phyloP scores from a whole-genome alignment of 1,284 basidiomycete species.

The Cryptococcus sp. region DNA sequence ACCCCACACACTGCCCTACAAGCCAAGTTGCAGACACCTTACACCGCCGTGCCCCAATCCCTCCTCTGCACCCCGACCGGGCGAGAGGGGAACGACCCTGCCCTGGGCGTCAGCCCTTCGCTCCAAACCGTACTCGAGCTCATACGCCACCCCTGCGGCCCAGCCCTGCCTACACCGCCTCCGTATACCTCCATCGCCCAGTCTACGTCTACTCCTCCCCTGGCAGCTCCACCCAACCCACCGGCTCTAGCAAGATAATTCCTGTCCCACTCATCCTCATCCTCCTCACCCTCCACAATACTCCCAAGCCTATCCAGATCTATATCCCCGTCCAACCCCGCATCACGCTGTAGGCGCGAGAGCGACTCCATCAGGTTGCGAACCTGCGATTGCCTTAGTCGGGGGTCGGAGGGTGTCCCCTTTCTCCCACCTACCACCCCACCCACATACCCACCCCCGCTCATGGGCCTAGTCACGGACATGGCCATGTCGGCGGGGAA shows the following conservation, averaged over 20 bases:
- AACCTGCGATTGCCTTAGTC: background rate
- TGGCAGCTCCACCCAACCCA: too few relatives aligned
- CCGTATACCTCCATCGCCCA: too few relatives aligned
- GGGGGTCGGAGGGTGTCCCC: background rate
- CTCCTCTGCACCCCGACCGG: too few relatives aligned
- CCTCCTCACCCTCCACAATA: background rate
- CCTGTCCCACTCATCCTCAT: background rate
- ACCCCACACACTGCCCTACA: too few relatives aligned
- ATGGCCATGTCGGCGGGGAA: background rate
- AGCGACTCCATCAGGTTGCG: background rate
- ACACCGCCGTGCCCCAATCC: too few relatives aligned
- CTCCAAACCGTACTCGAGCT: background rate
- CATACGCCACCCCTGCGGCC: background rate
- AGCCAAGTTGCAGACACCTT: too few relatives aligned
- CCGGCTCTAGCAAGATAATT: too few relatives aligned
- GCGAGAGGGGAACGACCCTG: background rate
- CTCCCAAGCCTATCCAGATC: background rate
- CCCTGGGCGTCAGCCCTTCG: background rate
- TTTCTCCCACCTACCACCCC: background rate
- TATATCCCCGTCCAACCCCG: background rate
- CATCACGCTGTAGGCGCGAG: background rate
- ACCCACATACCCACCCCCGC: too few relatives aligned
- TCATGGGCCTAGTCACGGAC: too few relatives aligned
- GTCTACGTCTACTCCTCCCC: too few relatives aligned
- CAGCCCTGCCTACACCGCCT: too few relatives aligned